Evolutionary conservation across 225 moss, liverwort and hornwort species (phyloP).

Genomic region (Bryoerythrophyllum caledonicum): DNA sequence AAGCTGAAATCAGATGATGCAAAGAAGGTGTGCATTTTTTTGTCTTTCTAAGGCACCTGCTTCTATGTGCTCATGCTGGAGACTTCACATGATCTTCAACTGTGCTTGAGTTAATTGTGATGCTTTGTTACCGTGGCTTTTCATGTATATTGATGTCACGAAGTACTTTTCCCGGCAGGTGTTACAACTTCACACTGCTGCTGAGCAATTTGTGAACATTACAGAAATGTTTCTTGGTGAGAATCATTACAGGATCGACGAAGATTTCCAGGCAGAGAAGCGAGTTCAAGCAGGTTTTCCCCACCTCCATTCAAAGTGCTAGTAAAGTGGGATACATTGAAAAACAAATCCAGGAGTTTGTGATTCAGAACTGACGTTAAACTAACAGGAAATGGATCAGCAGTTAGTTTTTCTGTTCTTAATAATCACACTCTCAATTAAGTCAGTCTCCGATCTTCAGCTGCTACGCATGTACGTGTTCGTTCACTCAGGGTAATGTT

Average conservation of each 20-base stretch:
- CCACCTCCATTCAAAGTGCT: neutral
- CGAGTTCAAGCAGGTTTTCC: constrained; percentile 47
- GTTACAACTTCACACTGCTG: constrained; percentile 41
- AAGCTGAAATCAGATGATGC: constrained; percentile 87
- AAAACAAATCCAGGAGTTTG: neutral
- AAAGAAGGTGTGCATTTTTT: constrained; percentile 51
- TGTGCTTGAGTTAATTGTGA: neutral
- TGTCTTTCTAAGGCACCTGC: neutral
- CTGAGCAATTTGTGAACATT: constrained; percentile 38
- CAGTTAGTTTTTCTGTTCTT: neutral
- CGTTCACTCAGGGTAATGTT: neutral
- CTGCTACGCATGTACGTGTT: neutral
- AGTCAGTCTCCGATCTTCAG: constrained; percentile 8
- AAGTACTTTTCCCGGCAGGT: constrained; percentile 35
- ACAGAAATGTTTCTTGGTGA: constrained; percentile 36
- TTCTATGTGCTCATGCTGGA: neutral
- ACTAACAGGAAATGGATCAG: neutral
- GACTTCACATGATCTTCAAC: neutral
- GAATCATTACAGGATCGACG: constrained; percentile 25
- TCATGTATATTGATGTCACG: neutral
- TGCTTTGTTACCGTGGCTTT: constrained; percentile 10
- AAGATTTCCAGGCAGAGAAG: constrained; percentile 35
- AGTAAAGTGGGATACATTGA: neutral
- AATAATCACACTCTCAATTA: neutral
- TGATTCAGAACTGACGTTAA: neutral